Evolutionary conservation across 768 basidiomycete genomes (phyloP).

Genomic region (Tricholoma flavovirens): DNA sequence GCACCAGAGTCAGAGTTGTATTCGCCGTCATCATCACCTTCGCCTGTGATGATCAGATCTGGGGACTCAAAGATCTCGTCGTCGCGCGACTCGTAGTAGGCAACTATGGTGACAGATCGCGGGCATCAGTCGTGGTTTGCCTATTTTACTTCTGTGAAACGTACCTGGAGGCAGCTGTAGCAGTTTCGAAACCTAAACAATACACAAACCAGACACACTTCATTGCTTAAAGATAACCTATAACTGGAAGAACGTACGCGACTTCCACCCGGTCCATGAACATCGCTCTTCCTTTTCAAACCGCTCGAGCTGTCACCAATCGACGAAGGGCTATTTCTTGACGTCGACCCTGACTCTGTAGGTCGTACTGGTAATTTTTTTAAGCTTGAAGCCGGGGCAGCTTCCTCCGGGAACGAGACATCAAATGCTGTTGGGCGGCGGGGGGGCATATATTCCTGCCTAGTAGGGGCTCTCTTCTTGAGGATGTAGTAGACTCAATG

Average conservation of each 20-base stretch:
- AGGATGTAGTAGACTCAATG: no score
- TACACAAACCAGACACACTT: not conserved
- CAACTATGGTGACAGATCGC: slow-evolving; percentile 21
- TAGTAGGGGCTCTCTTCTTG: no score
- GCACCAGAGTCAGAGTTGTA: not conserved
- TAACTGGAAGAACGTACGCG: slow-evolving; percentile 13
- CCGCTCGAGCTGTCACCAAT: slow-evolving; percentile 1
- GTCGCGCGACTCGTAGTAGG: slow-evolving; percentile 29
- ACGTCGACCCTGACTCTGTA: not conserved
- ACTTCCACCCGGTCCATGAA: slow-evolving; percentile 7
- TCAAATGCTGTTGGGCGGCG: slow-evolving; percentile 51
- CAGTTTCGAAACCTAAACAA: slow-evolving; percentile 22
- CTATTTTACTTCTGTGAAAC: not conserved
- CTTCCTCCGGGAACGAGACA: slow-evolving; percentile 45
- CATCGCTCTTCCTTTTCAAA: slow-evolving; percentile 19
- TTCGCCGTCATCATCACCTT: slow-evolving; percentile 21
- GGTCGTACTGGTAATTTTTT: not conserved
- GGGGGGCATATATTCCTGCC: slow-evolving; percentile 27
- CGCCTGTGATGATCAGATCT: slow-evolving; percentile 34
- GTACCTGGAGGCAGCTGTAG: slow-evolving; percentile 16
- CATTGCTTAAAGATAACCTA: not conserved
- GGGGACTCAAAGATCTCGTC: slow-evolving; percentile 31
- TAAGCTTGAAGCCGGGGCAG: slow-evolving; percentile 4
- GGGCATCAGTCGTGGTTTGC: not conserved
- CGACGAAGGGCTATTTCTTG: not conserved